These are phyloP conservation scores for Ophiobolus disseminans DNA, from an alignment of 2,329 filamentous ascomycete species.

Conservation along the genomic window DNA sequence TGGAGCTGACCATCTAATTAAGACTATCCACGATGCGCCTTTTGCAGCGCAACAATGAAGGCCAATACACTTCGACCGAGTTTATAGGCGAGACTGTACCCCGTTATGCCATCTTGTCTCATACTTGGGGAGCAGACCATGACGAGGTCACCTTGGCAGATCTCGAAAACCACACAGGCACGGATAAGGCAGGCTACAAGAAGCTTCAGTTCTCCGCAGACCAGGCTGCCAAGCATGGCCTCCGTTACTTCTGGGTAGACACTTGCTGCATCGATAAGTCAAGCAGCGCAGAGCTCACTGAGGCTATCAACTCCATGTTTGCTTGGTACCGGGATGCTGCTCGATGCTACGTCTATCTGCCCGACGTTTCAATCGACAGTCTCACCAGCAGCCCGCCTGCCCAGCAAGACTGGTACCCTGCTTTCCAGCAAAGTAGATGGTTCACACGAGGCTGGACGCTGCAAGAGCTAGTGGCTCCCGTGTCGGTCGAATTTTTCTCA, in stretches of 20 bases:
- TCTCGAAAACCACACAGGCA: background rate
- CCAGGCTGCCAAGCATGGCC: conserved; percentile 9
- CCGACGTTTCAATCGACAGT: background rate
- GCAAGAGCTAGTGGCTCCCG: too few species aligned
- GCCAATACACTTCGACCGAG: background rate
- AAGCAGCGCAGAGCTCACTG: background rate
- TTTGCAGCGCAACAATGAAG: background rate
- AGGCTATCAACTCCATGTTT: conserved; percentile 1
- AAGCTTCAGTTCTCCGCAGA: conserved; percentile 10
- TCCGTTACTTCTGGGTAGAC: background rate
- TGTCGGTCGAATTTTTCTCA: conserved; percentile 12
- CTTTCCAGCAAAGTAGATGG: background rate
- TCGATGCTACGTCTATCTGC: conserved; percentile 3
- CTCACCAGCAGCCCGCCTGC: background rate
- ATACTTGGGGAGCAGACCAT: conserved; percentile 2
- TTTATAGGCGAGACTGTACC: background rate
- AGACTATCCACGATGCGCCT: background rate
- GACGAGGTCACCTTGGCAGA: conserved; percentile 6
- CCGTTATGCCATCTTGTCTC: conserved; percentile 5
- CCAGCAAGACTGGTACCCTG: background rate
- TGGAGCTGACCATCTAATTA: background rate
- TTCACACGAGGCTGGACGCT: too few species aligned
- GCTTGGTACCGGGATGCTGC: background rate
- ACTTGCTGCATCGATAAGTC: background rate
- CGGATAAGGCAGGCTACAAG: background rate